Conservation (phyloP, 2,329 filamentous ascomycete species). For the Scorias spongiosa region DNA sequence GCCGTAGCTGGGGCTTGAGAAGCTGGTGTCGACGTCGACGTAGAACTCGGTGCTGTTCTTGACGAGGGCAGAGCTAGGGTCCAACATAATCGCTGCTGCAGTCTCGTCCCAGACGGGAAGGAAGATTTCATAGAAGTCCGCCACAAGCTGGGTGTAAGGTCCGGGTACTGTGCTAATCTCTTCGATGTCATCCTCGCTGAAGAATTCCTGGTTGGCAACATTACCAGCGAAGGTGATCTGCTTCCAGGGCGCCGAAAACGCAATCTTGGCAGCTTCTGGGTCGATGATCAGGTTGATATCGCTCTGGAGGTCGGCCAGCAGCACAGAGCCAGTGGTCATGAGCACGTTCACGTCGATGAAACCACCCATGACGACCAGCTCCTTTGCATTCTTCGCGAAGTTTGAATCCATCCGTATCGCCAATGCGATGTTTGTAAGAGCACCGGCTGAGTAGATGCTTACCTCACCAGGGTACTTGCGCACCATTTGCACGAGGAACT, state of each 20-base stretch:
- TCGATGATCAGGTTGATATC: conserved; percentile 38
- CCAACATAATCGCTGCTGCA: conserved; percentile 26
- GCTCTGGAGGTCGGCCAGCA: conserved; percentile 14
- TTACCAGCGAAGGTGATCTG: conserved; percentile 31
- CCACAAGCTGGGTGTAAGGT: conserved; percentile 24
- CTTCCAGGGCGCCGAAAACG: conserved; percentile 32
- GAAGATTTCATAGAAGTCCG: conserved; percentile 23
- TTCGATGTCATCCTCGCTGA: conserved; percentile 24
- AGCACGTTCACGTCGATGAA: conserved; percentile 29
- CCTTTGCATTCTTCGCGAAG: conserved; percentile 32
- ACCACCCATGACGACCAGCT: conserved; percentile 36
- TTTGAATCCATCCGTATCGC: conserved; percentile 31
- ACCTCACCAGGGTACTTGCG: conserved; percentile 36
- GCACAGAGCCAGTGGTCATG: conserved; percentile 14
- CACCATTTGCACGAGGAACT: conserved; percentile 32
- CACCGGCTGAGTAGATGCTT: conserved; percentile 31
- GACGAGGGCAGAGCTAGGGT: conserved; percentile 22
- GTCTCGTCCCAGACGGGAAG: conserved; percentile 35
- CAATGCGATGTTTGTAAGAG: conserved; percentile 35
- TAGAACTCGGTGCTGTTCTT: conserved; percentile 26
- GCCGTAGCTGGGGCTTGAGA: conserved; percentile 26
- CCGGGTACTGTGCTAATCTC: conserved; percentile 24
- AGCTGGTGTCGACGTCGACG: conserved; percentile 28
- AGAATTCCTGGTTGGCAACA: conserved; percentile 33
- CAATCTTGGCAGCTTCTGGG: conserved; percentile 35